Conservation (phyloP, 140 eudicot species). For the Anethum foeniculum region DNA sequence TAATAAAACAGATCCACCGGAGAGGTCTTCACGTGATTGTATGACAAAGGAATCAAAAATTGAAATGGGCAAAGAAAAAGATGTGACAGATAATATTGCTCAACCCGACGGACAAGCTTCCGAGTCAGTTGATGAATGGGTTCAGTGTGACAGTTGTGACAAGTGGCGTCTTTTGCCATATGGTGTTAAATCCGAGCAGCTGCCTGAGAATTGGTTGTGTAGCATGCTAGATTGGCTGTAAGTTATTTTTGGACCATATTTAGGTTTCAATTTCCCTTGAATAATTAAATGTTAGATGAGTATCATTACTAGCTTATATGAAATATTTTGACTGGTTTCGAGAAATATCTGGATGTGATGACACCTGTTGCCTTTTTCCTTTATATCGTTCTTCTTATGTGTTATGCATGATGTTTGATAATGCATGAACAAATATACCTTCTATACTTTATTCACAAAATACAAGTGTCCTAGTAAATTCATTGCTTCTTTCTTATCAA, state of each 20-base stretch:
- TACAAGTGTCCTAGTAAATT: background rate
- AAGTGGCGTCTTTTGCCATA: constrained; percentile 84
- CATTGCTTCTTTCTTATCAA: constrained; percentile 7
- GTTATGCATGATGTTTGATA: background rate
- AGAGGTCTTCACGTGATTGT: constrained; percentile 24
- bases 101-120: constrained; percentile 18
- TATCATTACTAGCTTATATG: background rate
- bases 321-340: background rate
- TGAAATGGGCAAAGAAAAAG: constrained; percentile 31
- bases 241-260: constrained; percentile 31
- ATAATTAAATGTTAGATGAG: background rate
- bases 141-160: constrained; percentile 64
- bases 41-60: constrained; percentile 19
- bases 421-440: background rate
- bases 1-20: constrained; percentile 15
- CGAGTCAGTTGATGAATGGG: constrained; percentile 58
- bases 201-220: constrained; percentile 78
- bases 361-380: background rate
- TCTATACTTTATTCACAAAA: background rate
- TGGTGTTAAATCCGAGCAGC: constrained; percentile 39
- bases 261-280: background rate
- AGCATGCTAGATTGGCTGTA: constrained; percentile 90
- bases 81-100: constrained; percentile 20
- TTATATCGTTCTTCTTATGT: background rate
- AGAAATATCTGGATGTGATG: background rate